Base-by-base conservation (phyloP, 345 rosid species). In the Salix viminalis region DNA sequence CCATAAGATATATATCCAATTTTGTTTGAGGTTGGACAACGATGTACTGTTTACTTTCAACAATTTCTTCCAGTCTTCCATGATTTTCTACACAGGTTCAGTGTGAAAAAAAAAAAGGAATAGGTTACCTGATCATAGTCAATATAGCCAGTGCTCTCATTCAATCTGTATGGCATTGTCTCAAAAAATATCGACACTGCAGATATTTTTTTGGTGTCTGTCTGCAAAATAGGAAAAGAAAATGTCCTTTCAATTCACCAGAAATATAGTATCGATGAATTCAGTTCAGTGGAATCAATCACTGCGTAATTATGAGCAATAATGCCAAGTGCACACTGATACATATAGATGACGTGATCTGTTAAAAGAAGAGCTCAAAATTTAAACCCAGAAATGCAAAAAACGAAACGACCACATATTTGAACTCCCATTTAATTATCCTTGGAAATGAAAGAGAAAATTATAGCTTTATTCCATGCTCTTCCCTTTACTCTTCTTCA, bases 131-230 rank as follows among this genome's bases (percentile, higher is more conserved):
- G 98, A 69, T 96, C 99, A 58, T 96, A 93, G 82, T 96, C 99
- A 60, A 96, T 93, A 73, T 84, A 93, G 79, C 99, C 99, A 65
- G 98, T 96, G 88, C 88, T 90, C 87, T 96, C 98, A 71, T 96
- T 83, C 89, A 96, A 84, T 81, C 97, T 87, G 83, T 96, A 96
- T 6, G 99, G 99, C 97, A 96, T 93, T 64, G 99, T 96, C 90
- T 96, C 98, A 36, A 96, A 96, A 85, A 96, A 96, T 88, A 96
- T 91, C 30, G 99, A 96, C 52, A 96, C 99, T 70, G 98, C 99
- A 78, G 98, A 96, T 74, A 96, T 93, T 81, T 96, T 96, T 83
- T 96, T 96, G 80, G 99, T 96, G 75, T 93, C 99, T 34, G 99
- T 96, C 98, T 96, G 94, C 86, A 81, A 36, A 88, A 81, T 34